Evolutionary conservation across 306 rosid genomes (phyloP), one percentile per base, ranked within the genome.

Genomic region (Dalbergia cochinchinensis): DNA sequence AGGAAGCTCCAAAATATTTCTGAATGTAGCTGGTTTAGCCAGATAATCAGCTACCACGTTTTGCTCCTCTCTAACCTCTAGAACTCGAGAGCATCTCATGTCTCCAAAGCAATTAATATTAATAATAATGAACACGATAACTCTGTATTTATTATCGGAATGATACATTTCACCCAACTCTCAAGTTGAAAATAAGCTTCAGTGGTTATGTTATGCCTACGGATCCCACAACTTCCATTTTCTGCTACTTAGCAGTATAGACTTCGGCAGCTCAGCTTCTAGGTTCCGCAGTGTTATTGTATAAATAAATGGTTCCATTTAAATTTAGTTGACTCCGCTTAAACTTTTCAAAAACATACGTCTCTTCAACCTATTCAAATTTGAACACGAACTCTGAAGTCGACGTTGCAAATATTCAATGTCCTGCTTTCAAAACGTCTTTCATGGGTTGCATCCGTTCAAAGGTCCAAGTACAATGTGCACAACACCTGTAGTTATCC

Each of bases 121-220:
- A 26, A 26, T 26, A 26, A 45, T 9, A 15, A 37, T 8, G 14
- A 11, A 51, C 15, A 51, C 15, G 33, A 70, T 67, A 33, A 50
- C 33, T 50, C 61, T 71, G 33, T 34, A 51, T 4, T 48, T 70
- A 10, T 63, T 13, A 70, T 31, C 15, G 45, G 4, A 50, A 31
- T 51, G 53, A 13, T 77, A 22, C 55, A 20, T 65, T 65, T 41
- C 55, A 65, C 65, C 74, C 33, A 48, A 69, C 64, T 69, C 41
- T 11, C 41, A 37, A n/a, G 14, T 34, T 15, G 11, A 74, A 74
- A 60, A 34, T 41, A 58, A 42, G 78, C 59, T 69, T 48, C 20
- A 15, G 20, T 26, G 13, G 31, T 1, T 1, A 1, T 26, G 18
- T 69, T 47, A 37, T 37, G 31, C 31, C 20, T 5, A 65, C 54